Percentiles rank a stretch among this genome's conserved stretches.
Conservation (phyloP, 2,329 filamentous ascomycete genomes). For the Trichophyton verrucosum region DNA sequence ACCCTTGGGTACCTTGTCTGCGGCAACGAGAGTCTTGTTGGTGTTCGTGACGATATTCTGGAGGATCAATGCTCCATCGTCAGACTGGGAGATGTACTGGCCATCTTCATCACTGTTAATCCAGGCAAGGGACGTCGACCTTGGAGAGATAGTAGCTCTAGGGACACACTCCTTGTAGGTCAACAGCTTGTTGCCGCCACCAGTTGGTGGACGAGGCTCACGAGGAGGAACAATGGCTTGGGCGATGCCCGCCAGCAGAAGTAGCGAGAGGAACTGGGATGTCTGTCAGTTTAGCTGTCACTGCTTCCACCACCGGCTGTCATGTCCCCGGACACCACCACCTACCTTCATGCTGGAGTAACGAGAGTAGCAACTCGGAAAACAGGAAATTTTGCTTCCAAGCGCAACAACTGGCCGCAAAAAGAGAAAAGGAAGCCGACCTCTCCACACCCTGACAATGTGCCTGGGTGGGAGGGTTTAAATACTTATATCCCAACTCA, state of each 20-base stretch:
- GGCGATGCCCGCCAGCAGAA: slow-evolving; percentile 14
- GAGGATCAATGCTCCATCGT: slow-evolving; percentile 45
- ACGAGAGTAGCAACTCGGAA: background rate
- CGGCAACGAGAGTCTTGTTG: slow-evolving; percentile 45
- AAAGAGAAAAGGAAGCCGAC: background rate
- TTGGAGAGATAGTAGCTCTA: slow-evolving; percentile 34
- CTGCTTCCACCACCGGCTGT: background rate
- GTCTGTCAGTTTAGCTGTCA: background rate
- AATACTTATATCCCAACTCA: background rate
- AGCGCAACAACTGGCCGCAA: background rate
- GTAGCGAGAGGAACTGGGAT: slow-evolving; percentile 8
- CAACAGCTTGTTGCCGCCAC: slow-evolving; percentile 45
- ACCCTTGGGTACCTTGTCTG: slow-evolving; percentile 44
- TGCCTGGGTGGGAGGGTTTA: background rate
- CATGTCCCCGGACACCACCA: background rate
- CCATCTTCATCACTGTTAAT: slow-evolving; percentile 48
- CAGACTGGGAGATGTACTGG: slow-evolving; percentile 44
- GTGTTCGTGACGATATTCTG: slow-evolving; percentile 50
- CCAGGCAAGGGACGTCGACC: slow-evolving; percentile 44
- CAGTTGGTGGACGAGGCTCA: slow-evolving; percentile 43
- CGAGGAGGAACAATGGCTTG: slow-evolving; percentile 40
- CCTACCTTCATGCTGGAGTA: slow-evolving; percentile 8
- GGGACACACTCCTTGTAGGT: slow-evolving; percentile 50
- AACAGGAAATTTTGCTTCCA: background rate
- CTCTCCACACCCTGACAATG: background rate